phyloP scores from a whole-genome alignment of 2,329 filamentous ascomycete species.

The Pestalotiopsis sp. region DNA sequence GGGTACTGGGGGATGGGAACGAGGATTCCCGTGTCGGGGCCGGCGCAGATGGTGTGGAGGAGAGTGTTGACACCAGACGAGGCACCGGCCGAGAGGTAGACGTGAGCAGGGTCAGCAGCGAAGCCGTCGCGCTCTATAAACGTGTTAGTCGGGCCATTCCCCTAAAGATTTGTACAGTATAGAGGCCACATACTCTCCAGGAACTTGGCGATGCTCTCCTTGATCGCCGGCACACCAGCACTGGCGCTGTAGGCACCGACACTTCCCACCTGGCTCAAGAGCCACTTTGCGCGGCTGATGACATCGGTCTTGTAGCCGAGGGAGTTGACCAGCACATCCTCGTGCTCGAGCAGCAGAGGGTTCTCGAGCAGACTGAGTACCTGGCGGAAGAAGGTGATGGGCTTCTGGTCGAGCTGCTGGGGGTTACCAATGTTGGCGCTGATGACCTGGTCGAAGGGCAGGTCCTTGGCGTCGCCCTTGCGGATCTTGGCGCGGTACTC shows the following conservation, averaged over 20 bases:
- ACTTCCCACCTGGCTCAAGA: conserved; percentile 83
- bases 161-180: neutral
- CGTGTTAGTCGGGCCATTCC: conserved; percentile 17
- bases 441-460: conserved; percentile 91
- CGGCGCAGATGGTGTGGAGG: conserved; percentile 83
- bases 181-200: conserved; percentile 70
- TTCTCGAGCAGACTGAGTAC: conserved; percentile 93
- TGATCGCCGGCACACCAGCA: conserved; percentile 83
- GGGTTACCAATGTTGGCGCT: conserved; percentile 99
- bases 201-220: conserved; percentile 88
- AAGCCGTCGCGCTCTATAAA: conserved; percentile 79
- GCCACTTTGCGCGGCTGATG: conserved; percentile 77
- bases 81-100: conserved; percentile 91
- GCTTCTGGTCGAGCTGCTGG: conserved; percentile 98
- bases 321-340: conserved; percentile 72
- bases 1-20: conserved; percentile 98
- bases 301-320: conserved; percentile 92
- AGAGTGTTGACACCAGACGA: conserved; percentile 95
- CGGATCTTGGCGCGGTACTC: conserved; percentile 78
- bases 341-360: conserved; percentile 79
- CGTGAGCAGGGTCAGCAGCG: conserved; percentile 75
- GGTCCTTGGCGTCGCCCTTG: conserved; percentile 54
- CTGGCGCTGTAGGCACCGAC: conserved; percentile 97
- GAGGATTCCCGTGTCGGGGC: conserved; percentile 77
- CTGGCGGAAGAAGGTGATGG: conserved; percentile 98